Base-by-base conservation (phyloP, 805 yeast genomes). In the Saccharomyces kudriavzevii region DNA sequence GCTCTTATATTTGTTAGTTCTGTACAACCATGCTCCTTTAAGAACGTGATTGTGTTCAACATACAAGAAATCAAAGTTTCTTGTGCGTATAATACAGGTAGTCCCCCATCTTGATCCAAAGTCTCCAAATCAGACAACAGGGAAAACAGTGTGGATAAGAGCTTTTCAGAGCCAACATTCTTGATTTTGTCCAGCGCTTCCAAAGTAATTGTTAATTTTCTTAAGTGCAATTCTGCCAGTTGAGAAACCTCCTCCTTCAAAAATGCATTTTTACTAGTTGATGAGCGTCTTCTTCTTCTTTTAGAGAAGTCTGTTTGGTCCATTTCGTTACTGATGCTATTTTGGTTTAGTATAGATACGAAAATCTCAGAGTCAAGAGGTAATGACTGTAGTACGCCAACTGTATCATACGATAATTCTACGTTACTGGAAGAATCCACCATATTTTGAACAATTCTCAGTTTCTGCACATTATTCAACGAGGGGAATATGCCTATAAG, bases 31-130 rank as follows among this genome's bases (percentile, higher is more conserved):
- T 65, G 57, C 22, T 66, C 60, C 57, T 81, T 80, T 72, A 88
- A 71, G 5, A 76, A 72, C 47, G 78, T 75, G 27, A 91, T 83
- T 24, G 85, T 77, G 58, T 82, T 79, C 49, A 84, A 77, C 87
- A 94, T 85, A 68, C 96, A 88, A 47, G 87, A 81, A 2, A 97
- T 94, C 56, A 94, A 74, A 0, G 92, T 82, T 68, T 94, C 97
- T 71, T 94, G 96, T 1, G 96, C 85, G 61, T 91, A 92, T 47
- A 88, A 75, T 4, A 92, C 92, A 3, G 99, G 96, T 57, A 94
- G 74, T 54, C 89, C 89, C 45, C 96, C 96, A 66, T 91, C 98
- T 58, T 82, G 83, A 47, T 96, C 96, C 49, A 94, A 76, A 28
- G 96, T 83, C 66, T 87, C 94, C 58, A 87, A 73, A 66, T 87